Evolutionary conservation across 2,329 filamentous ascomycete species (phyloP).

Genomic region (Venturia pyrina): DNA sequence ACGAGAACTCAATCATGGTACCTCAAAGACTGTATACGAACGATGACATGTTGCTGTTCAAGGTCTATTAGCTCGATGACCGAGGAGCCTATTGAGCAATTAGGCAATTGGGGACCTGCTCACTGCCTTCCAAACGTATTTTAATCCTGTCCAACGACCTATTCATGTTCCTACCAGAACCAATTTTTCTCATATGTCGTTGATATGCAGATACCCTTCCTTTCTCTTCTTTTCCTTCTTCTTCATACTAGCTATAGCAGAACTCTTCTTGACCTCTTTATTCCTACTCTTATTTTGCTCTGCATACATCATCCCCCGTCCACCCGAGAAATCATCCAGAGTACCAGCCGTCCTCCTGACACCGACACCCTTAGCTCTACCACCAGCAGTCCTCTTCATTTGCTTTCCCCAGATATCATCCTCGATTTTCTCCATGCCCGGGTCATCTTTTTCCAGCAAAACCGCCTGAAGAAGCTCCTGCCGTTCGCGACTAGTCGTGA

Average conservation of each 20-base stretch:
- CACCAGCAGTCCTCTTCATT: conserved; percentile 25
- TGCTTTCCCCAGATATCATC: conserved; percentile 54
- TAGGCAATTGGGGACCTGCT: too few species aligned
- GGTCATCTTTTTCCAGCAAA: conserved; percentile 72
- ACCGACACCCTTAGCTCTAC: conserved; percentile 43
- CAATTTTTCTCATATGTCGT: neutral
- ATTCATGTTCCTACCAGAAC: too few species aligned
- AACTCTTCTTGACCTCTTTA: conserved; percentile 16
- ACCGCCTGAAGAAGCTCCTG: conserved; percentile 83
- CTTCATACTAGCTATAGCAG: conserved; percentile 7
- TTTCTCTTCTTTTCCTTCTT: conserved; percentile 21
- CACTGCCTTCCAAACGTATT: too few species aligned
- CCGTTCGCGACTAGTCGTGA: conserved; percentile 67
- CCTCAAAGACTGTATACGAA: too few species aligned
- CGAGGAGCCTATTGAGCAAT: too few species aligned
- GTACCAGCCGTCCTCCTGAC: conserved; percentile 75
- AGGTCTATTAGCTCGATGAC: too few species aligned
- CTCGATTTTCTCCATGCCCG: conserved; percentile 59
- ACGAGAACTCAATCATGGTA: too few species aligned
- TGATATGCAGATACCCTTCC: conserved; percentile 1
- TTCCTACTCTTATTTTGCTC: conserved; percentile 39
- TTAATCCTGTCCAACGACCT: too few species aligned
- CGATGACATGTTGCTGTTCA: too few species aligned
- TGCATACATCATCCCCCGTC: conserved; percentile 86
- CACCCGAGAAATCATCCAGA: conserved; percentile 76